phyloP scores from a whole-genome alignment of 768 basidiomycete species.

The Leccinum rimulosum region DNA sequence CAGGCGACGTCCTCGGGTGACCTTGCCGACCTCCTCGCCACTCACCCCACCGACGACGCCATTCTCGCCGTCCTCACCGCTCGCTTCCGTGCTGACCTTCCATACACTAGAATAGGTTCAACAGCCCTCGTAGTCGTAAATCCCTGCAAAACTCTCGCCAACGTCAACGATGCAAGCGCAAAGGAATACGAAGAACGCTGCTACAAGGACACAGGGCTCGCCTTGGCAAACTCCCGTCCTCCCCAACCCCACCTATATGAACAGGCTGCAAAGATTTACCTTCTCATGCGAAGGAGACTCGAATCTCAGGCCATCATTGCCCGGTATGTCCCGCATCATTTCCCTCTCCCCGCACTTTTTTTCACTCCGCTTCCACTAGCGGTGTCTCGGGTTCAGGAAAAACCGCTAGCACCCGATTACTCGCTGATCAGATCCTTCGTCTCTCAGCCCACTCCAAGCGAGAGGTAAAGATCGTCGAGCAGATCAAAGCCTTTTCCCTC shows the following conservation, averaged over 20 bases:
- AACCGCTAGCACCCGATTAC: conserved; percentile 46
- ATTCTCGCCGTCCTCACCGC: conserved; percentile 53
- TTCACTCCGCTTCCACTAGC: conserved; percentile 32
- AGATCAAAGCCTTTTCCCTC: conserved; percentile 51
- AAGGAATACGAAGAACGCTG: conserved; percentile 54
- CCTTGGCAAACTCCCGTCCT: conserved; percentile 36
- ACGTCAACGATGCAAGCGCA: conserved; percentile 54
- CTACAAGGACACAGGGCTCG: conserved; percentile 51
- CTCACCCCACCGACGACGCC: conserved; percentile 56
- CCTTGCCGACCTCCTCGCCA: conserved; percentile 44
- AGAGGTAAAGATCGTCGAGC: conserved; percentile 50
- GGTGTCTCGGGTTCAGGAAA: conserved; percentile 68
- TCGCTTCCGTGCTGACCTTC: conserved; percentile 57
- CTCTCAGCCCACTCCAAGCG: conserved; percentile 58
- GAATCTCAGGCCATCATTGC: conserved; percentile 57
- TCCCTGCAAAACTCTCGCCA: conserved; percentile 56
- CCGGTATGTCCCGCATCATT: conserved; percentile 37
- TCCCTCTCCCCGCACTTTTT: conserved; percentile 10
- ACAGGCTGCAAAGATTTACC: conserved; percentile 56
- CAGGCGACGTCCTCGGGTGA: conserved; percentile 47
- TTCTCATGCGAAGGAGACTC: conserved; percentile 51
- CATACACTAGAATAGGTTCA: conserved; percentile 50
- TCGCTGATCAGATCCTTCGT: conserved; percentile 58
- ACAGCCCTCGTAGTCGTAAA: conserved; percentile 57
- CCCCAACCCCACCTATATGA: conserved; percentile 63